Conservation (phyloP, 2,329 filamentous ascomycete species). For the Hypomyces perniciosus region DNA sequence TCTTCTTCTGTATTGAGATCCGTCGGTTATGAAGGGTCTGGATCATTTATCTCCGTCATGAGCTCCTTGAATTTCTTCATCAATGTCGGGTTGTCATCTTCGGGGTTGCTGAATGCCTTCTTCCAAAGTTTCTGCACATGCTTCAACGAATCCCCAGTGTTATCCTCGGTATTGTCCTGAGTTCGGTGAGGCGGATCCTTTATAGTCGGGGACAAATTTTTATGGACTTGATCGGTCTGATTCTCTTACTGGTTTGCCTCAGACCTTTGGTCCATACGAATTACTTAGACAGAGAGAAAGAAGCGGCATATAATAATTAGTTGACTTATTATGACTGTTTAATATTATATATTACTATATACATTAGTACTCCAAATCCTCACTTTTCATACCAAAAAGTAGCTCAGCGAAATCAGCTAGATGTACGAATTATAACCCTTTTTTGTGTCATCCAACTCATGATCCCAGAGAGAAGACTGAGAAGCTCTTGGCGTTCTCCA, state of each 20-base stretch:
- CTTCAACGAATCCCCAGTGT: neutral
- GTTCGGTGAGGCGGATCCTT: neutral
- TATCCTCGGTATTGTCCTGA: neutral
- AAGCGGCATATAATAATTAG: too few species aligned
- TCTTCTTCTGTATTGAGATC: neutral
- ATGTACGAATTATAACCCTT: too few species aligned
- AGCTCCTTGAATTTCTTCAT: neutral
- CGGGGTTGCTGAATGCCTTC: neutral
- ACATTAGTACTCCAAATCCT: too few species aligned
- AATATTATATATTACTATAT: too few species aligned
- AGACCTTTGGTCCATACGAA: neutral
- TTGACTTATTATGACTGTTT: too few species aligned
- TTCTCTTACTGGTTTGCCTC: neutral
- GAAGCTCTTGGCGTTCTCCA: too few species aligned
- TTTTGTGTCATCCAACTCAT: too few species aligned
- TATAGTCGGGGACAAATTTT: neutral
- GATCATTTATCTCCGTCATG: neutral
- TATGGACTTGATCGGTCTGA: neutral
- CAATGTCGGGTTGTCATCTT: neutral
- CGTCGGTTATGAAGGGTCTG: neutral
- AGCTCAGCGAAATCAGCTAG: too few species aligned
- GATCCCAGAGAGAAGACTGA: too few species aligned
- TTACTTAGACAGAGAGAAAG: too few species aligned
- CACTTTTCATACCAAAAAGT: too few species aligned
- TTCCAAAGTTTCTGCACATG: neutral